Evolutionary conservation across 192 early-diverging fungal genomes (phyloP), one percentile per base, ranked within the genome.

Genomic region (Coemansia sp.): DNA sequence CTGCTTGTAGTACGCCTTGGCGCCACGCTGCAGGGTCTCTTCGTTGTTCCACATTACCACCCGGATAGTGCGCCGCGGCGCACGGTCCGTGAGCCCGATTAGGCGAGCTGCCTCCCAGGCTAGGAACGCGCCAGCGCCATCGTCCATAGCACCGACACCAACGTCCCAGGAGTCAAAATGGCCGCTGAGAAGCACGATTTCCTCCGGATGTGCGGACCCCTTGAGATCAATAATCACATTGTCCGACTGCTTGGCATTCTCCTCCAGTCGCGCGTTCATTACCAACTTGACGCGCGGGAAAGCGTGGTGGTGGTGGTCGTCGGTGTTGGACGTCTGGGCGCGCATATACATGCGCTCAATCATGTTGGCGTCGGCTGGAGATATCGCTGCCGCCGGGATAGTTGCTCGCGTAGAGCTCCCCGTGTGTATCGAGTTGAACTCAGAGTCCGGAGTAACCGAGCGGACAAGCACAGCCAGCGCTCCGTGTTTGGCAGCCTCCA

Each of bases 11-110:
- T 89, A 89, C 12, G 82, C 86, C 19, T 81, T 62, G 25, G 84
- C 81, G 17, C 87, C 87, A 27, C 81, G 78, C 49, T 83, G 79
- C 43, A 77, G 75, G 11, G 84, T 87, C 64, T 89, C 87, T 59
- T 89, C 87, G 49, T 85, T 85, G 63, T 83, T 87, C 82, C 82
- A 89, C 76, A 87, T 85, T 1, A 89, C 87, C 15, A 84, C 79
- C 11, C 87, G 87, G 35, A 89, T 77, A 19, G 87, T 86, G 39
- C 85, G 82, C 6, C 76, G 77, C 41, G 86, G 83, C 27, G 66
- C 63, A 12, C 64, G 70, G 14, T 73, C 76, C 9, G 68, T 40
- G 25, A 67, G 64, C 1, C 72, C 64, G 15, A 88, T 57, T 24
- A 84, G 59, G 0, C 77, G 71, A 22, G 71, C 68, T 0, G 83